phyloP scores from a whole-genome alignment of 2,329 filamentous ascomycete species.

The Arthrobotrys pseudoclavata region DNA sequence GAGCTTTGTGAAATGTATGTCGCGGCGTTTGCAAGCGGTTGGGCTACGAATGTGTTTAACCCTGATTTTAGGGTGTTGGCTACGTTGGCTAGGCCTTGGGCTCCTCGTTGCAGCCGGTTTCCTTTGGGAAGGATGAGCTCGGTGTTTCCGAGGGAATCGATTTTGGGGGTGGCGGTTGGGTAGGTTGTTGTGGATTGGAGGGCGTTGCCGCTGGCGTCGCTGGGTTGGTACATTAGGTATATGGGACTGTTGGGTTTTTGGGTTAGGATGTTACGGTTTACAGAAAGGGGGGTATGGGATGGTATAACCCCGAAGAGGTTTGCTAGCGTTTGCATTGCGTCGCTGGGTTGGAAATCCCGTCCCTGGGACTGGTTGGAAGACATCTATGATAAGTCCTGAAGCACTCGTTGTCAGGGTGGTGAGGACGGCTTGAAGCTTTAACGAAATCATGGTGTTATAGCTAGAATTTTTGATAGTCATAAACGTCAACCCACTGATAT shows the following conservation, averaged over 20 bases:
- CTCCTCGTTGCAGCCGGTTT: conserved; percentile 44
- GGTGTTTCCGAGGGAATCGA: conserved; percentile 36
- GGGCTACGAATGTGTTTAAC: conserved; percentile 1
- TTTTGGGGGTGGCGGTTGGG: conserved; percentile 30
- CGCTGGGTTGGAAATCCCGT: conserved; percentile 17
- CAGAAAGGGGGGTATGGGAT: too few relatives aligned
- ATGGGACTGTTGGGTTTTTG: conserved; percentile 24
- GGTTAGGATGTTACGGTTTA: not conserved
- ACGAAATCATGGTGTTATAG: not conserved
- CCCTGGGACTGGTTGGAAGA: conserved; percentile 19
- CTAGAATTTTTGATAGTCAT: not conserved
- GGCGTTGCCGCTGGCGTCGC: not conserved
- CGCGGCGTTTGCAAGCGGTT: conserved; percentile 14
- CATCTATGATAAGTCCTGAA: conserved; percentile 44
- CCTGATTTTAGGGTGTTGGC: conserved; percentile 1
- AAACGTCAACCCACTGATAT: too few relatives aligned
- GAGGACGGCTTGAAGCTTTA: not conserved
- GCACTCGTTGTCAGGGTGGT: conserved; percentile 6
- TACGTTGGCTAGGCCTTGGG: conserved; percentile 18
- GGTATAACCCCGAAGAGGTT: conserved; percentile 42
- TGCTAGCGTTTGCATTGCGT: conserved; percentile 9
- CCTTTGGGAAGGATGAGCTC: conserved; percentile 31
- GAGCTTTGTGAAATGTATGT: conserved; percentile 4
- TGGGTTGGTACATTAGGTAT: conserved; percentile 27
- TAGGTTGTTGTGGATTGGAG: not conserved